Percentiles rank a stretch among this genome's conserved stretches.
Conservation (phyloP, 805 yeast genomes). For the Priceomyces haplophilus region DNA sequence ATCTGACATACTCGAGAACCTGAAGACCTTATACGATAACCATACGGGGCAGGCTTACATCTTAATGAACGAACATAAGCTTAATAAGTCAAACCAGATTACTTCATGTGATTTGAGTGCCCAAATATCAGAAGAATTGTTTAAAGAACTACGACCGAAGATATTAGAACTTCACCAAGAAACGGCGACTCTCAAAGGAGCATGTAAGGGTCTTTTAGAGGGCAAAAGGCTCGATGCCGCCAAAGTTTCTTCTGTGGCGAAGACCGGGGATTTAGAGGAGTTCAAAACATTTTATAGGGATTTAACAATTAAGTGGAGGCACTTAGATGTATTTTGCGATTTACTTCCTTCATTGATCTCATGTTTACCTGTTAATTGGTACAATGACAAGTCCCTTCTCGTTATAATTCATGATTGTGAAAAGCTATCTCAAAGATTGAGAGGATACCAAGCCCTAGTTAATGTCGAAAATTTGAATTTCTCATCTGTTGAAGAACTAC, state of each 20-base stretch:
- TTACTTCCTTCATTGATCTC: slow-evolving; percentile 32
- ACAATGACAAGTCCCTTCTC: slow-evolving; percentile 24
- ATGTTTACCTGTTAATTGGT: slow-evolving; percentile 38
- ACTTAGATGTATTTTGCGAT: slow-evolving; percentile 21
- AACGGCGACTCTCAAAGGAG: slow-evolving; percentile 13
- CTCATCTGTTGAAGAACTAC: slow-evolving; percentile 17
- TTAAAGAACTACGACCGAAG: slow-evolving; percentile 15
- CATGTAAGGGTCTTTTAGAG: slow-evolving; percentile 5
- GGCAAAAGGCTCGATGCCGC: neutral
- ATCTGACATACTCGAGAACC: slow-evolving; percentile 18
- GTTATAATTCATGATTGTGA: slow-evolving; percentile 29
- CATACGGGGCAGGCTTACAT: slow-evolving; percentile 12
- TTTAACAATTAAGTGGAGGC: slow-evolving; percentile 18
- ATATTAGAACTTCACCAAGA: slow-evolving; percentile 14
- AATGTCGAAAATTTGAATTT: slow-evolving; percentile 14
- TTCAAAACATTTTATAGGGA: neutral
- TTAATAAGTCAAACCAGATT: slow-evolving; percentile 1
- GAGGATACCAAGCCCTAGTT: slow-evolving; percentile 16
- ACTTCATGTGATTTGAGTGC: slow-evolving; percentile 3
- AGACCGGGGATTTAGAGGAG: neutral
- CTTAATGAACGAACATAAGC: slow-evolving; percentile 12
- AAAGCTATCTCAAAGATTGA: slow-evolving; percentile 17
- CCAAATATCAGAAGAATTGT: slow-evolving; percentile 8
- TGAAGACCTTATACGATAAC: slow-evolving; percentile 18
- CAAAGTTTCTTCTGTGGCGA: neutral